Evolutionary conservation across 2,329 filamentous ascomycete genomes (phyloP).

Genomic region (Botryotinia globosa): DNA sequence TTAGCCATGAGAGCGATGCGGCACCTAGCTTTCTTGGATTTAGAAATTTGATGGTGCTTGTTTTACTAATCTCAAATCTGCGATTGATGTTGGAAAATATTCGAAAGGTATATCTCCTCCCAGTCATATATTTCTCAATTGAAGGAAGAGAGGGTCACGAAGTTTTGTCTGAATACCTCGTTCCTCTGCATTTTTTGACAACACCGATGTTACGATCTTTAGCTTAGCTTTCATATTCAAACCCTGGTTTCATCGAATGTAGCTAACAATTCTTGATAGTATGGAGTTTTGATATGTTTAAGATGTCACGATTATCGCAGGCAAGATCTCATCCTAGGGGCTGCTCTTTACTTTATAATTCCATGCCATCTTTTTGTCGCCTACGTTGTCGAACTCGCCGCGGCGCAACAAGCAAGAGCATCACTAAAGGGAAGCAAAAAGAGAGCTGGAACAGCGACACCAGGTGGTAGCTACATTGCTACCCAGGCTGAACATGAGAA

Average conservation of each 20-base stretch:
- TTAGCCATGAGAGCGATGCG: slow-evolving; percentile 75
- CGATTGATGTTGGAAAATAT: slow-evolving; percentile 89
- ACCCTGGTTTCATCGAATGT: not conserved
- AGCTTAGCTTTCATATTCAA: not conserved
- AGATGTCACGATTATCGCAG: slow-evolving; percentile 82
- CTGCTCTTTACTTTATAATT: slow-evolving; percentile 79
- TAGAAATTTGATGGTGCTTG: slow-evolving; percentile 92
- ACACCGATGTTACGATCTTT: not conserved
- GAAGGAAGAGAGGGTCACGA: not conserved
- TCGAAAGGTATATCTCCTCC: slow-evolving; percentile 13
- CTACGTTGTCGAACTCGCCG: slow-evolving; percentile 82
- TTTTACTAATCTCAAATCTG: slow-evolving; percentile 87
- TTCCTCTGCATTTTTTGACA: not conserved
- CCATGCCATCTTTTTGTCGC: slow-evolving; percentile 89
- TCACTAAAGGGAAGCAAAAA: slow-evolving; percentile 57
- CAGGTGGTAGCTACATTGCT: slow-evolving; percentile 36
- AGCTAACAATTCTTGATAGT: slow-evolving; percentile 46
- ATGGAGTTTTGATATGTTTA: slow-evolving; percentile 91
- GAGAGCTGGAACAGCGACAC: slow-evolving; percentile 36
- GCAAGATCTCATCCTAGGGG: slow-evolving; percentile 72
- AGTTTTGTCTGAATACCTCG: not conserved
- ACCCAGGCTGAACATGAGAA: slow-evolving; percentile 51
- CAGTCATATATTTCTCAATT: not conserved
- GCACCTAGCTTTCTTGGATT: slow-evolving; percentile 89
- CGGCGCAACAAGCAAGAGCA: slow-evolving; percentile 73